Percentiles rank a stretch among this genome's conserved stretches.
Evolutionary conservation across 2,329 filamentous ascomycete genomes (phyloP).

Genomic region (Orbilia javanica): DNA sequence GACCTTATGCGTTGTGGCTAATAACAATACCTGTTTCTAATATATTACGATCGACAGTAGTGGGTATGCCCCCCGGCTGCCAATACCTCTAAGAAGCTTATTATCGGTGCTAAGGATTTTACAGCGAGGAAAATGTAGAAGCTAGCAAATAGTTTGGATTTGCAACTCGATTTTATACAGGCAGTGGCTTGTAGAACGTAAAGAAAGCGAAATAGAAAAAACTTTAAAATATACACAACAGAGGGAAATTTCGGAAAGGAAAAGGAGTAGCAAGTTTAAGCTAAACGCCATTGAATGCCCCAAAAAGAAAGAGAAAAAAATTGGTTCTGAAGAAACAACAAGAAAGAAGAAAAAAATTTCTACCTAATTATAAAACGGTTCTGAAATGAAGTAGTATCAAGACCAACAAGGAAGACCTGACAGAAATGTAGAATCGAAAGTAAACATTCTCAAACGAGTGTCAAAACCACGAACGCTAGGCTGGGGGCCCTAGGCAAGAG

Average conservation of each 20-base stretch:
- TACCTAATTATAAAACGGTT: constrained; percentile 40
- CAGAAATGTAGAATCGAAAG: constrained; percentile 25
- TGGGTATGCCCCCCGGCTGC: constrained; percentile 34
- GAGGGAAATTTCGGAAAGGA: background rate
- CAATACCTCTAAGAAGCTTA: constrained; percentile 12
- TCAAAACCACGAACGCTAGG: constrained; percentile 17
- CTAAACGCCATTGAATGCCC: constrained; percentile 57
- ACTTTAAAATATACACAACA: constrained; percentile 29
- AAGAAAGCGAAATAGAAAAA: constrained; percentile 13
- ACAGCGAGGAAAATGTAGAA: background rate
- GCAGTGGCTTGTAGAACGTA: constrained; percentile 31
- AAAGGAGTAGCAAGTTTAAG: constrained; percentile 19
- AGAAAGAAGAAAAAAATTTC: constrained; percentile 28
- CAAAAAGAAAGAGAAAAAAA: constrained; percentile 35
- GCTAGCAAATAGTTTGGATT: constrained; percentile 1
- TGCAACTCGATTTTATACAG: constrained; percentile 48
- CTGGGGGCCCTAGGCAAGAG: background rate
- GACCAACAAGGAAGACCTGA: constrained; percentile 26
- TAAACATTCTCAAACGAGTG: constrained; percentile 22
- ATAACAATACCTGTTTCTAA: constrained; percentile 46
- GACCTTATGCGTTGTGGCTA: constrained; percentile 53
- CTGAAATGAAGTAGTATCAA: constrained; percentile 18
- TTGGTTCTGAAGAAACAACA: constrained; percentile 20
- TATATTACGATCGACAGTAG: constrained; percentile 55
- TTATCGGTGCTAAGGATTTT: constrained; percentile 5